Evolutionary conservation across 352 stramenopile genomes (phyloP), one percentile per base, ranked within the genome.

Genomic region (Pythium phragmiticola): DNA sequence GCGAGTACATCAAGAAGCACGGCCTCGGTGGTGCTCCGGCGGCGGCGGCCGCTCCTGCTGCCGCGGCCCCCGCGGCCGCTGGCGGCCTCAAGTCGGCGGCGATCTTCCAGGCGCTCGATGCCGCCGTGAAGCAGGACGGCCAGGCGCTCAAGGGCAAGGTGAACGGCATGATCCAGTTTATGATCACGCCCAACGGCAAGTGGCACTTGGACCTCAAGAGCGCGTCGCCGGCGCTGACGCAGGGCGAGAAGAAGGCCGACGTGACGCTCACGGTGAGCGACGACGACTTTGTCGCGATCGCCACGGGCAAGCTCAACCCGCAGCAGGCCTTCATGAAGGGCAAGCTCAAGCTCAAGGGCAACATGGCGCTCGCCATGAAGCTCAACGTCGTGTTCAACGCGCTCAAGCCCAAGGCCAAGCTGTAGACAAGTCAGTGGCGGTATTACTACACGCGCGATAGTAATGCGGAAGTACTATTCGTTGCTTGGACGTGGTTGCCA

Each of bases 261-360:
- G 82, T 91, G 63, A 91, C 82, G 41, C 84, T 94, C 54, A 90
- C 78, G 33, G 70, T 91, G 62, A 70, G 60, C 33, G 85, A 92
- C 60, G 78, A 78, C 48, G 83, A 94, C 79, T 92, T 94, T 66
- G 76, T 94, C 23, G 79, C 77, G 4, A 90, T 94, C 52, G 84
- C 84, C 34, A 77, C 77, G 58, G 85, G 85, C 61, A 96, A 97
- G 63, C 76, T 98, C 26, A 97, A 97, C 65, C 81, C 94, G 21
- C 94, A 98, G 69, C 75, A 87, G 80, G 94, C 94, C n/a, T 98
- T 98, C 71, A 96, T 98, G 89, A 96, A 98, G 82, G 90, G 91
- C 60, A 97, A 97, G 70, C 77, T 98, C 52, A 98, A 98, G 72
- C 85, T 98, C 51, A 97, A 98, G 77, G 94, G 94, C 57, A 98